Percentiles rank a stretch among this genome's conserved stretches.
Conservation (phyloP, 805 yeast species). For the Barnettozyma vustinii region DNA sequence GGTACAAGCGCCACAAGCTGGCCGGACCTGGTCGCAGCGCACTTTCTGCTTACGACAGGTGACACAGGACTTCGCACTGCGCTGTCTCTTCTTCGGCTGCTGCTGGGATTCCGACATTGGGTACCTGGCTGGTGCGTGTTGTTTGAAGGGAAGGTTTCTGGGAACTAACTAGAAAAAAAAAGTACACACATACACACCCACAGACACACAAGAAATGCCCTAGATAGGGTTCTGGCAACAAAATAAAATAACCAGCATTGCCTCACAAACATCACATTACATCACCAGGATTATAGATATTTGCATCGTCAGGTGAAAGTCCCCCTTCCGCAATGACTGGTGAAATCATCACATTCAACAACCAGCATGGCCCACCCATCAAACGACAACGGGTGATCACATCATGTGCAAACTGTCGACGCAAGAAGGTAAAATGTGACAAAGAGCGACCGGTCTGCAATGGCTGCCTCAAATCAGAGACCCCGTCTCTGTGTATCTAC, state of each 20-base stretch:
- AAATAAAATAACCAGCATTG: background rate
- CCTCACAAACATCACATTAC: background rate
- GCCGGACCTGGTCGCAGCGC: conserved; percentile 23
- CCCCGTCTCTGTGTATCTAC: conserved; percentile 43
- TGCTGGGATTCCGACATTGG: background rate
- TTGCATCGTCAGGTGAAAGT: too few relatives aligned
- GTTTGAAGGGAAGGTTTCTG: too few relatives aligned
- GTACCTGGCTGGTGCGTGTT: too few relatives aligned
- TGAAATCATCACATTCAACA: background rate
- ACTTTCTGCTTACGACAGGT: conserved; percentile 24
- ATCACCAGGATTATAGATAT: background rate
- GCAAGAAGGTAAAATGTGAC: conserved; percentile 32
- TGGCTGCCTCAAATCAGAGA: conserved; percentile 46
- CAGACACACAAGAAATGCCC: too few relatives aligned
- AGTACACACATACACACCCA: too few relatives aligned
- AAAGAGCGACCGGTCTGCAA: conserved; percentile 47
- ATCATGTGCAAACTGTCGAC: conserved; percentile 24
- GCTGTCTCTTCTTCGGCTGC: background rate
- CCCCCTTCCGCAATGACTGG: background rate
- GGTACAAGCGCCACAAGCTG: conserved; percentile 20
- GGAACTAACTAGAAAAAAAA: too few relatives aligned
- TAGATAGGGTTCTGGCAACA: too few relatives aligned
- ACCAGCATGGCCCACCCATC: conserved; percentile 5
- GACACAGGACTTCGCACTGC: conserved; percentile 18
- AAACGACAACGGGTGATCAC: conserved; percentile 19